Evolutionary conservation across 2,329 filamentous ascomycete species (phyloP).

Genomic region (Canariomyces notabilis): DNA sequence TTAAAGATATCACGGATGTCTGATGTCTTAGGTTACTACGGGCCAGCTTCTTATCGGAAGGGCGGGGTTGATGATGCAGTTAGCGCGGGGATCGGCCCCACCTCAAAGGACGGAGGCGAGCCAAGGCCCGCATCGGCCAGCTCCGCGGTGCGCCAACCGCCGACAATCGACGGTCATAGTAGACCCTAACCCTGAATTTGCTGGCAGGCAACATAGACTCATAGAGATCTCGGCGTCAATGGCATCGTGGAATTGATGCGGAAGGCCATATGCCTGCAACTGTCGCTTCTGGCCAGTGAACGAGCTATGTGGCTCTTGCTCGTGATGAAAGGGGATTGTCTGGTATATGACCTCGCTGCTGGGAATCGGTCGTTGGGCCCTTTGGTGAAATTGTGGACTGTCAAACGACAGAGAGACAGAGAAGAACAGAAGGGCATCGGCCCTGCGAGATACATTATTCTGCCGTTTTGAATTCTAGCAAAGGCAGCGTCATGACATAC

Average conservation of each 20-base stretch:
- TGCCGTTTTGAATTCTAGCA: too few relatives aligned
- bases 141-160: not conserved
- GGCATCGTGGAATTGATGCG: not conserved
- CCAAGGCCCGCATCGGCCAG: not conserved
- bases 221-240: not conserved
- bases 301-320: not conserved
- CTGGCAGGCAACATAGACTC: not conserved
- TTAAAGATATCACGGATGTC: too few relatives aligned
- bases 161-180: not conserved
- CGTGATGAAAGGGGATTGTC: too few relatives aligned
- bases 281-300: not conserved
- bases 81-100: too few relatives aligned
- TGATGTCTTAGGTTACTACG: too few relatives aligned
- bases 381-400: too few relatives aligned
- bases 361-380: too few relatives aligned
- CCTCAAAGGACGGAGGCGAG: not conserved
- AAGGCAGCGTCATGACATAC: too few relatives aligned
- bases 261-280: not conserved
- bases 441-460: too few relatives aligned
- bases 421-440: too few relatives aligned
- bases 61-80: not conserved
- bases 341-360: too few relatives aligned
- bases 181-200: not conserved
- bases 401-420: too few relatives aligned
- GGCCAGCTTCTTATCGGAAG: not conserved